Evolutionary conservation across 129 eudicot species (phyloP), one percentile per base, ranked within the genome.

Genomic region (Flaveria ramosissima): DNA sequence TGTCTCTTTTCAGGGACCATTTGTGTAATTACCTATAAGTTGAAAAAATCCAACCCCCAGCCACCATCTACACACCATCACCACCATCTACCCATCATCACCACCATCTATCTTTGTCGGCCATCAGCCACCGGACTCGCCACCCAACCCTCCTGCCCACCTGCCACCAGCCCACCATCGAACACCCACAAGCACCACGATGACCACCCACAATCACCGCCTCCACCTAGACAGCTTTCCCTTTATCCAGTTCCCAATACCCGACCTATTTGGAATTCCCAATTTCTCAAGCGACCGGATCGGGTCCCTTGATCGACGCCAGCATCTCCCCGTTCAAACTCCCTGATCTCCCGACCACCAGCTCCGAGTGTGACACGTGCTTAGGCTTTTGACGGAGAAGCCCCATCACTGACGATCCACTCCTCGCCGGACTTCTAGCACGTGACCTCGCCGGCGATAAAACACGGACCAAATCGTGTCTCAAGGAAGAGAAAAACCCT

Each of bases 261-360:
- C 96, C 96, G 83, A 71, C 66, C 83, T 92, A 88, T 48, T 85
- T 92, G 15, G 84, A 80, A 13, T 78, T 91, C 3, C 92, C 92
- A 7, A 67, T 17, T 42, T 82, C 90, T 1, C 78, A 86, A 0
- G 80, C 89, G 9, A 81, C 90, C 81, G 89, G 96, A 87, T 92
- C 96, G 86, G 97, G 97, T 2, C 97, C 97, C 23, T 92, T 96
- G 30, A 88, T 84, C 60, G 93, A 91, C 65, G 89, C 80, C 61
- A 90, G 73, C 10, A 93, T 80, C 81, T 85, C 92, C 6, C 92
- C 96, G 3, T 67, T 71, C 68, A 89, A 65, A 76, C 97, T 92
- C 42, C 97, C 97, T 72, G 96, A 89, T 89, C 97, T 89, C 72
- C 73, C 80, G 15, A 87, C 81, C 12, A 83, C 41, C 27, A 72